Evolutionary conservation across 805 yeast genomes (phyloP).

Genomic region (Yarrowia sp.): DNA sequence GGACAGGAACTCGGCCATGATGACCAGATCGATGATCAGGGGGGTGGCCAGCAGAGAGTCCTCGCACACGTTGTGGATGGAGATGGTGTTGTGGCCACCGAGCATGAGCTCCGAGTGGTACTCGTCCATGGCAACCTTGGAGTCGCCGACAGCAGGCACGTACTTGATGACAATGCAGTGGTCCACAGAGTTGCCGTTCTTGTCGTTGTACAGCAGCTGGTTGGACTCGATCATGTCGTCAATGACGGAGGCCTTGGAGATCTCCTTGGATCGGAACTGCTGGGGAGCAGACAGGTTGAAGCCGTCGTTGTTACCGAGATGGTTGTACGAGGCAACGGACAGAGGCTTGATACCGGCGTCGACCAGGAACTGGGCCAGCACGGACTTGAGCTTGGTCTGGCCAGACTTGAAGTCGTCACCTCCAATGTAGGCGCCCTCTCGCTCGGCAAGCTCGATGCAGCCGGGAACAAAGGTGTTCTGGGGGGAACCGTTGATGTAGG

Average conservation of each 20-base stretch:
- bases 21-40: constrained; percentile 86
- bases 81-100: constrained; percentile 95
- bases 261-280: constrained; percentile 95
- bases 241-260: constrained; percentile 88
- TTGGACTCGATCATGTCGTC: constrained; percentile 94
- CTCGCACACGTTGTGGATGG: constrained; percentile 95
- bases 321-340: constrained; percentile 95
- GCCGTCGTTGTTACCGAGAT: constrained; percentile 96
- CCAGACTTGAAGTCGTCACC: constrained; percentile 98
- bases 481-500: constrained; percentile 96
- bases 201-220: constrained; percentile 79
- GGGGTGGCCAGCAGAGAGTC: constrained; percentile 96
- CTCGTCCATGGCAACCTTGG: constrained; percentile 98
- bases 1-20: constrained; percentile 87
- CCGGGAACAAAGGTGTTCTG: constrained; percentile 98
- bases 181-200: constrained; percentile 78
- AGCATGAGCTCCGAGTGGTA: constrained; percentile 96
- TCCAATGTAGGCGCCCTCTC: constrained; percentile 77
- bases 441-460: constrained; percentile 85
- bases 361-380: constrained; percentile 90
- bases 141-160: constrained; percentile 92
- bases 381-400: constrained; percentile 95
- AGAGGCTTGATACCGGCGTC: constrained; percentile 97
- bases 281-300: constrained; percentile 87
- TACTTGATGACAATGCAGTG: constrained; percentile 96